Percentiles rank a stretch among this genome's conserved stretches.
These are phyloP conservation scores for Asterochloris erici DNA, from an alignment of 139 green algal species.

Conservation along the genomic window DNA sequence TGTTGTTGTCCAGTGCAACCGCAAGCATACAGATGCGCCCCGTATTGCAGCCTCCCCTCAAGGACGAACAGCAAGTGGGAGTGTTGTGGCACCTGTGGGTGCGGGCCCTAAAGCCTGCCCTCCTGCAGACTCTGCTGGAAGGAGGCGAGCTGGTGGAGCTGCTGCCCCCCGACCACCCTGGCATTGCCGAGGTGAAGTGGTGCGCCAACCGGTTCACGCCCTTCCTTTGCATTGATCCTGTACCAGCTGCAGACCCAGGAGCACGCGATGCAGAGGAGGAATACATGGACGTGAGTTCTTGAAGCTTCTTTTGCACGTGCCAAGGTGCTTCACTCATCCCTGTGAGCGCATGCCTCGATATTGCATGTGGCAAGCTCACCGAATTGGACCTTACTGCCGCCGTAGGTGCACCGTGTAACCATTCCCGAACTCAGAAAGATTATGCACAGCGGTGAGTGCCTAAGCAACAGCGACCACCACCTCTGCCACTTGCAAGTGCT, in stretches of 20 bases:
- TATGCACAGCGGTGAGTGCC: conserved; percentile 17
- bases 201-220: conserved; percentile 75
- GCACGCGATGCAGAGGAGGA: not conserved
- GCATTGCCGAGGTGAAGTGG: conserved; percentile 85
- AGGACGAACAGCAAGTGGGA: not conserved
- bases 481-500: too few species aligned
- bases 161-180: conserved; percentile 49
- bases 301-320: not conserved
- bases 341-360: not conserved
- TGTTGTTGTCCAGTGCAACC: not conserved
- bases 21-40: not conserved
- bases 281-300: not conserved
- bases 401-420: conserved; percentile 54
- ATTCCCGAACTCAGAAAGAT: conserved; percentile 49
- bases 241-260: conserved; percentile 4
- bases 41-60: not conserved
- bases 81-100: not conserved
- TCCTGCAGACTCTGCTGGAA: conserved; percentile 54
- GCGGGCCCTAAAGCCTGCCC: not conserved
- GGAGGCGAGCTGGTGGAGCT: conserved; percentile 70
- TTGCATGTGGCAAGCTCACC: conserved; percentile 40
- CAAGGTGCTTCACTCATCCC: too few species aligned
- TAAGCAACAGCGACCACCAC: too few species aligned
- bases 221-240: conserved; percentile 70
- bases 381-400: conserved; percentile 33